Evolutionary conservation across 306 rosid genomes (phyloP).

Genomic region (Lithocarpus polystachyus): DNA sequence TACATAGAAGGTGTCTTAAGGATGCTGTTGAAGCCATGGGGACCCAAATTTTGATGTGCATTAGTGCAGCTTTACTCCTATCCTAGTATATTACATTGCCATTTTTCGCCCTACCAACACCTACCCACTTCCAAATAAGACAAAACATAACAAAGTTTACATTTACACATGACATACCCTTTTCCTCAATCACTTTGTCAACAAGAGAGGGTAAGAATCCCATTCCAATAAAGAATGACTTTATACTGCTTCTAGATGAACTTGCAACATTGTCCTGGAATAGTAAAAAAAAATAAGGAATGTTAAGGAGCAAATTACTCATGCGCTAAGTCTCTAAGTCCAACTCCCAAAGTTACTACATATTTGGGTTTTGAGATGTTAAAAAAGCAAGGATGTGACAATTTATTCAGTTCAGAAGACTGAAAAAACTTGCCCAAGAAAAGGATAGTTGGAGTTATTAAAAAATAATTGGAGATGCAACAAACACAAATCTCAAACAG

Average conservation of each 20-base stretch:
- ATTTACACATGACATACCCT: conserved; percentile 51
- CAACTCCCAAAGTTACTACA: no score
- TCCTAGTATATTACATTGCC: neutral
- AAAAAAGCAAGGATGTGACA: neutral
- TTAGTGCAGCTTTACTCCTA: neutral
- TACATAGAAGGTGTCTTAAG: neutral
- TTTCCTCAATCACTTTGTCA: conserved; percentile 73
- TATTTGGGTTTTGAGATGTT: neutral
- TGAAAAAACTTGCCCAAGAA: neutral
- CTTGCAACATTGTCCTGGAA: conserved; percentile 66
- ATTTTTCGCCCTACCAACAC: neutral
- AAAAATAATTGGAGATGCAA: neutral
- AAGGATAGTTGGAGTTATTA: neutral
- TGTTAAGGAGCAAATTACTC: neutral
- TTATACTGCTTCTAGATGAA: conserved; percentile 65
- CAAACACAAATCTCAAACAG: neutral
- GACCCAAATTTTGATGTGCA: neutral
- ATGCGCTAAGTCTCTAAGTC: neutral
- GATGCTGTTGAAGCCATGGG: neutral
- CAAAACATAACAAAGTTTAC: neutral
- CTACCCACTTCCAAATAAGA: neutral
- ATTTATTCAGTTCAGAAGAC: neutral
- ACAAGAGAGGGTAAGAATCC: conserved; percentile 77
- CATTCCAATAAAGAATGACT: conserved; percentile 74
- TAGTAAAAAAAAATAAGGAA: neutral